Base-by-base conservation (phyloP, 1,284 basidiomycete genomes). In the Tilletia walkeri region DNA sequence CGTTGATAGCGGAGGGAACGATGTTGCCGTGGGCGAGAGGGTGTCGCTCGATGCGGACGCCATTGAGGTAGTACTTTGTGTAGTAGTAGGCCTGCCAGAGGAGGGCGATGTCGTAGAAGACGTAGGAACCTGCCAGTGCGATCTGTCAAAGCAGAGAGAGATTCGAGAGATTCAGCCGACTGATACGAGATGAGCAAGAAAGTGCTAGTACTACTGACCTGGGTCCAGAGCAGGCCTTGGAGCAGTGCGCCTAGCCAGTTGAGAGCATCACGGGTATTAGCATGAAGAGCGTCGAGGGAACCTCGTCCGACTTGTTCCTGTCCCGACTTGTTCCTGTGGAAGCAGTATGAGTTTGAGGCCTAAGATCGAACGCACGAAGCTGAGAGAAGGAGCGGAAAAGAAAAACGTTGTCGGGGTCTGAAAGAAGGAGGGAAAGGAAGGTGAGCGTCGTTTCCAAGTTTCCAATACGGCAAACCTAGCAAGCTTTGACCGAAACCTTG, bases 231-330 rank as follows among this genome's bases (percentile, higher is more conserved):
- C 14, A 97, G 86, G 20, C 88, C 87, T 30, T 91, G 93, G 80
- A 92, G 84, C 9, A 88, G 76, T 6, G 92, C 92, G 41, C 95
- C 95, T 36, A 88, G 80, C 34, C 95, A 85, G 81, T 93, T 95
- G 79, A 89, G 89, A 38, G 94, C 75, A 84, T 95, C 94, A 66
- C 94, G 94, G 10, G 89, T 81, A 12, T 92, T 85, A 92, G 81
- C 68, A 97, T 89, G 84, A 97, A 97, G 36, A 87, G 82, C 38
- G 95, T 88, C 71, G 91, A 93, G 65, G 97, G 86, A 41, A 94
- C 94, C 84, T 97, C 94, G 50, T 94, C 94, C n/a, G 92, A 94
- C 85, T 95, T 90, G 20, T 92, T 85, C 61, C 87, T 85, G 82
- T 92, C n/a, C n/a, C 24, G 24, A 30, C 24, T 2, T 30, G 24